These are phyloP conservation scores for Hysterium pulicare DNA, from an alignment of 2,329 filamentous ascomycete species.

Conservation along the genomic window DNA sequence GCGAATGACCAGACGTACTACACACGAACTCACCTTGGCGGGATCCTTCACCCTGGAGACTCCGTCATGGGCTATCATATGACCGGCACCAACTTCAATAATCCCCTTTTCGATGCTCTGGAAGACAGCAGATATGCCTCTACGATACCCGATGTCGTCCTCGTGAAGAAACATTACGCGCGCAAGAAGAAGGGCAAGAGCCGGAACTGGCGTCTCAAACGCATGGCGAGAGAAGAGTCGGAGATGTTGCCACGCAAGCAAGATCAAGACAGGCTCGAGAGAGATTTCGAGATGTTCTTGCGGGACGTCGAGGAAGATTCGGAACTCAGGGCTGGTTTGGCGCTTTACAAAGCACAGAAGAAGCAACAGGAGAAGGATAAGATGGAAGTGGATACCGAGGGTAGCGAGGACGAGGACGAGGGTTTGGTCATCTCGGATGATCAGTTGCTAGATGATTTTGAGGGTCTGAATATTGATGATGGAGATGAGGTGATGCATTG, in stretches of 20 bases:
- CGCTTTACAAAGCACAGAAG: conserved; percentile 72
- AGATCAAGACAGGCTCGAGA: conserved; percentile 83
- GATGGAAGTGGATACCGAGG: conserved; percentile 66
- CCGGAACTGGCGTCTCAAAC: conserved; percentile 91
- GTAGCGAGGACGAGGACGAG: conserved; percentile 52
- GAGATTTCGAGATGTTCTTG: conserved; percentile 96
- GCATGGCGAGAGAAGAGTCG: conserved; percentile 85
- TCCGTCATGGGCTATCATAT: conserved; percentile 93
- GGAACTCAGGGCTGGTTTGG: conserved; percentile 78
- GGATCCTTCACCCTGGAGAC: conserved; percentile 81
- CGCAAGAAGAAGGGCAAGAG: conserved; percentile 69
- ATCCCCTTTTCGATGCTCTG: conserved; percentile 75
- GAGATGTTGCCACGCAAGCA: conserved; percentile 82
- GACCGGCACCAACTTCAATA: conserved; percentile 89
- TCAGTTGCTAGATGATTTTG: conserved; percentile 77
- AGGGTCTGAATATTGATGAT: conserved; percentile 71
- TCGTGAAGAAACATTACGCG: conserved; percentile 96
- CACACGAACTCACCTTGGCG: conserved; percentile 83
- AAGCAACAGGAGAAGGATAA: conserved; percentile 48
- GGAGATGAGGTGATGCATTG: conserved; percentile 55
- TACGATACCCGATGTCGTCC: conserved; percentile 82
- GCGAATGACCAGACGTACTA: conserved; percentile 85
- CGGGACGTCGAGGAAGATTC: conserved; percentile 94
- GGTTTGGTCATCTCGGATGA: conserved; percentile 52
- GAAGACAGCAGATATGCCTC: conserved; percentile 76